These are phyloP conservation scores for Pseudohyphozyma bogoriensis DNA, from an alignment of 768 basidiomycete genomes.

Conservation along the genomic window DNA sequence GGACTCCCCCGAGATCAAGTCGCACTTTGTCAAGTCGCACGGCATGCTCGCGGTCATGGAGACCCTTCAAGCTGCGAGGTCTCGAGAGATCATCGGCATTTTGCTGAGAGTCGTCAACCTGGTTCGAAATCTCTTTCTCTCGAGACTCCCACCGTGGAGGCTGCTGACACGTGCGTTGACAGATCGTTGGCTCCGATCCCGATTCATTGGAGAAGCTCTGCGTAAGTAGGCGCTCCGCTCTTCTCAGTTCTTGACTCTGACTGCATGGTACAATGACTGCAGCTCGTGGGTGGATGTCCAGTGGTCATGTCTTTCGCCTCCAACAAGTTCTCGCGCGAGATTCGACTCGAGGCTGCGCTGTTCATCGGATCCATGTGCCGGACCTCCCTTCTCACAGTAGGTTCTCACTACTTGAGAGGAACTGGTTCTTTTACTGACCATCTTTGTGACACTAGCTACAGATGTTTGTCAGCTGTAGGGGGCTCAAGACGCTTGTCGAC, in stretches of 20 bases:
- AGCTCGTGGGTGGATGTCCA: conserved; percentile 63
- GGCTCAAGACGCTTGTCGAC: conserved; percentile 85
- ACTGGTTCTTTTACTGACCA: not conserved
- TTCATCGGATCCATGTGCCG: conserved; percentile 88
- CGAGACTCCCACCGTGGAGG: not conserved
- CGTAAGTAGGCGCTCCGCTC: conserved; percentile 60
- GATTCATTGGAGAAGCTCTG: conserved; percentile 91
- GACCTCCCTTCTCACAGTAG: conserved; percentile 69
- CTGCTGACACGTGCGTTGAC: too few relatives aligned
- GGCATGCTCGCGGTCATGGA: conserved; percentile 92
- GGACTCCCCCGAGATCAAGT: conserved; percentile 73
- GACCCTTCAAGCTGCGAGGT: conserved; percentile 76
- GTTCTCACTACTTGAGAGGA: not conserved
- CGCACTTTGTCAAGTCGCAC: conserved; percentile 80
- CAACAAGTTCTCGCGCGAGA: conserved; percentile 85
- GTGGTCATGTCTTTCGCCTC: conserved; percentile 94
- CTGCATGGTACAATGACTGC: not conserved
- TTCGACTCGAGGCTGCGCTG: conserved; percentile 85
- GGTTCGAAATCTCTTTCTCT: conserved; percentile 44
- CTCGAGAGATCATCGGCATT: conserved; percentile 74
- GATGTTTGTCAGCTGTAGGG: conserved; percentile 98
- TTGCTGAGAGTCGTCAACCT: conserved; percentile 80
- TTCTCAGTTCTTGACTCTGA: not conserved
- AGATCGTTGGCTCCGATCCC: conserved; percentile 56
- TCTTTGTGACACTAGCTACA: conserved; percentile 46